These are phyloP conservation scores for Desmodesmus armatus DNA, from an alignment of 139 green algal genomes.

Conservation along the genomic window DNA sequence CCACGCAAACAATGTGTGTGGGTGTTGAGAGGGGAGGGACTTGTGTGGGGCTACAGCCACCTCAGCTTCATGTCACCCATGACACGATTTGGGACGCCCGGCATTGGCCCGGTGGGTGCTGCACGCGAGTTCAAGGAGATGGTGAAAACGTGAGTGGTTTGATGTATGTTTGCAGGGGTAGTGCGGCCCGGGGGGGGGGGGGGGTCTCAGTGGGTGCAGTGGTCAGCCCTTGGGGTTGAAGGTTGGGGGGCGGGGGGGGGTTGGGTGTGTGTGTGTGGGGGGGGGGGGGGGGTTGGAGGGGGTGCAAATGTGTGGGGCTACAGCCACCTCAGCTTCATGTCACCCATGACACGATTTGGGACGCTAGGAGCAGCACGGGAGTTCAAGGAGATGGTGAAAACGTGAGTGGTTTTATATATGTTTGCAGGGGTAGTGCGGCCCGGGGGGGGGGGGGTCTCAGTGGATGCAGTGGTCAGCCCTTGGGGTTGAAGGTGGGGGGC, in stretches of 20 bases:
- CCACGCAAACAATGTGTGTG: no score
- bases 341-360: slow-evolving; percentile 85
- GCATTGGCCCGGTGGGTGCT: slow-evolving; percentile 67
- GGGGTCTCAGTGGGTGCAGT: no score
- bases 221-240: no score
- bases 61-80: slow-evolving; percentile 92
- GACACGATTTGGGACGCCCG: slow-evolving; percentile 72
- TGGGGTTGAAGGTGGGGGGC: no score
- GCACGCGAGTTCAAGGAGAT: slow-evolving; percentile 92
- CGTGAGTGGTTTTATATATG: slow-evolving; percentile 45
- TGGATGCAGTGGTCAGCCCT: no score
- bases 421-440: no score
- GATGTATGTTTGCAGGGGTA: no score
- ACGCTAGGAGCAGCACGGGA: slow-evolving; percentile 72
- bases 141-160: slow-evolving; percentile 78
- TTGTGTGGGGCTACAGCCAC: slow-evolving; percentile 95
- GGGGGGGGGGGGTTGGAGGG: no score
- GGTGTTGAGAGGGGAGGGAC: no score
- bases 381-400: slow-evolving; percentile 93
- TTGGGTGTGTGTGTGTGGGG: no score
- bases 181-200: no score
- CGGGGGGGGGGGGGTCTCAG: background rate
- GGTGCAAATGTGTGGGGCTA: slow-evolving; percentile 98
- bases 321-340: slow-evolving; percentile 89
- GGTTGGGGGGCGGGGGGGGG: no score